These are phyloP conservation scores for Kwoniella europaea DNA, from an alignment of 768 basidiomycete genomes.

Conservation along the genomic window DNA sequence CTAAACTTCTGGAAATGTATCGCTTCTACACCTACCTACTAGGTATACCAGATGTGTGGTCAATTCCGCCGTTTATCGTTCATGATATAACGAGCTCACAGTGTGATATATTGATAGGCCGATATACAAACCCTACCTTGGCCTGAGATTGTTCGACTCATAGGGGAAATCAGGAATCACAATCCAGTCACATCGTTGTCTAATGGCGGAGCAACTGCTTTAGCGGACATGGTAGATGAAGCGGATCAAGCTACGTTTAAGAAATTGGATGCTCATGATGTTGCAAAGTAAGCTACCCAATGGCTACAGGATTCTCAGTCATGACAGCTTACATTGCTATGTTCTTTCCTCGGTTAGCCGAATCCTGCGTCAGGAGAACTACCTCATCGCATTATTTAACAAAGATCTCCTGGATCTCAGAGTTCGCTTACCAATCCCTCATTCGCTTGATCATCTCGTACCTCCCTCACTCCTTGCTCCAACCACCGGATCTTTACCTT, in stretches of 20 bases:
- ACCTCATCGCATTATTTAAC: constrained; percentile 95
- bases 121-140: constrained; percentile 98
- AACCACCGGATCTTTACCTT: constrained; percentile 13
- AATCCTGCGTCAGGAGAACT: constrained; percentile 98
- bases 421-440: constrained; percentile 70
- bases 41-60: constrained; percentile 82
- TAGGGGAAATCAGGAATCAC: constrained; percentile 84
- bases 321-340: not conserved
- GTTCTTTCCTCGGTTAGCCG: constrained; percentile 59
- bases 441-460: constrained; percentile 30
- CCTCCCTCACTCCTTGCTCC: constrained; percentile 43
- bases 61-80: too few species aligned
- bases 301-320: not conserved
- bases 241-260: constrained; percentile 62
- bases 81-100: too few species aligned
- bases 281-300: constrained; percentile 71
- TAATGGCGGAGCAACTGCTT: constrained; percentile 60
- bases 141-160: constrained; percentile 89
- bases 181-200: constrained; percentile 83
- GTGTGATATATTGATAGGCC: constrained; percentile 63
- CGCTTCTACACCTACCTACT: constrained; percentile 93
- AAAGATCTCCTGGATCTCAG: constrained; percentile 90
- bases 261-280: constrained; percentile 94
- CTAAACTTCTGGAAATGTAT: constrained; percentile 89
- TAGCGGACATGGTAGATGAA: constrained; percentile 60